Conservation (phyloP, 139 green algal species). For the Chlamydomonas sp. region DNA sequence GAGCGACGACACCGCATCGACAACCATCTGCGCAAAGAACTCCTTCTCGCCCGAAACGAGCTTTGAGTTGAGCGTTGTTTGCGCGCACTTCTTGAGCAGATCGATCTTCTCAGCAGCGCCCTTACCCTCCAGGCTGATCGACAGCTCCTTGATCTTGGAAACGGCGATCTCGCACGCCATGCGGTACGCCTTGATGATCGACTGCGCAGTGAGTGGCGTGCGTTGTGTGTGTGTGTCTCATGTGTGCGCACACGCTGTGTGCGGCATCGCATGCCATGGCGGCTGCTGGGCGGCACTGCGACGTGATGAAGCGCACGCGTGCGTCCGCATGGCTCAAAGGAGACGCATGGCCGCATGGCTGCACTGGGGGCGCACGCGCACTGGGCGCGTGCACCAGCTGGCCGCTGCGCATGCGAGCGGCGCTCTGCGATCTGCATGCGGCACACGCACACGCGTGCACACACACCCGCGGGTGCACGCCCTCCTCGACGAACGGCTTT, state of each 20-base stretch:
- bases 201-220: conserved; percentile 55
- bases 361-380: no score
- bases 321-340: no score
- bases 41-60: conserved; percentile 92
- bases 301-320: no score
- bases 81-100: conserved; percentile 89
- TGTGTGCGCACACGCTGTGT: neutral
- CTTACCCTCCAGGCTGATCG: conserved; percentile 74
- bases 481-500: conserved; percentile 95
- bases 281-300: no score
- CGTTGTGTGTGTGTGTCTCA: neutral
- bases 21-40: conserved; percentile 96
- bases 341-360: no score
- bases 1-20: conserved; percentile 84
- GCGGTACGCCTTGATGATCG: conserved; percentile 83
- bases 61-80: conserved; percentile 93
- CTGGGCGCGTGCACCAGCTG: no score
- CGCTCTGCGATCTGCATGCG: no score
- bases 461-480: conserved; percentile 85
- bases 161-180: conserved; percentile 74
- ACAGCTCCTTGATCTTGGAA: conserved; percentile 60
- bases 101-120: conserved; percentile 55
- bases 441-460: no score
- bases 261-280: neutral
- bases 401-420: no score